Evolutionary conservation across 768 basidiomycete species (phyloP).

Genomic region (Phlegmacium glaucopus): DNA sequence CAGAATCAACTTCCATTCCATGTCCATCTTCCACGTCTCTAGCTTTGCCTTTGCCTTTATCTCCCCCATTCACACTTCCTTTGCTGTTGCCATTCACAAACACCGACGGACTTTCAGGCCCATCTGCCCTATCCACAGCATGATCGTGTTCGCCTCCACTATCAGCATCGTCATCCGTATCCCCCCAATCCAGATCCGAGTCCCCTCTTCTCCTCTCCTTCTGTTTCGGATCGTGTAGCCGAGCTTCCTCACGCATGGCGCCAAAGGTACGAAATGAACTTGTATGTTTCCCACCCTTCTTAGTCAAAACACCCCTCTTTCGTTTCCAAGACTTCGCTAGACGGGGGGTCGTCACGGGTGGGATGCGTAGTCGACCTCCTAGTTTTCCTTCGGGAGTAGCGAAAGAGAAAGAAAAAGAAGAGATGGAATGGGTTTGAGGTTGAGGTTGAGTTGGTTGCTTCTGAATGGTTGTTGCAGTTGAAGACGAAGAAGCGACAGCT

Average conservation of each 20-base stretch:
- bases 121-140: constrained; percentile 23
- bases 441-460: background rate
- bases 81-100: background rate
- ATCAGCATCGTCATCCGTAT: constrained; percentile 34
- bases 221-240: constrained; percentile 39
- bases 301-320: constrained; percentile 12
- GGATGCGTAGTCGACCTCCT: constrained; percentile 13
- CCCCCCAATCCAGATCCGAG: constrained; percentile 70
- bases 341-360: constrained; percentile 23
- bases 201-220: constrained; percentile 57
- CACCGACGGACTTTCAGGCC: background rate
- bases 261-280: constrained; percentile 46
- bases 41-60: constrained; percentile 10
- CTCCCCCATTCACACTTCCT: constrained; percentile 23
- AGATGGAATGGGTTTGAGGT: constrained; percentile 7
- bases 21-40: constrained; percentile 30
- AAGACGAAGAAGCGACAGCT: constrained; percentile 4
- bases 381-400: constrained; percentile 11
- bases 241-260: constrained; percentile 52
- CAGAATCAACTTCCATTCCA: constrained; percentile 67
- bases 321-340: constrained; percentile 24
- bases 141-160: constrained; percentile 31
- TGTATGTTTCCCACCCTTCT: constrained; percentile 13
- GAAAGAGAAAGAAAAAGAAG: constrained; percentile 30
- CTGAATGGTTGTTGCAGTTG: background rate